Evolutionary conservation across 192 early-diverging fungal species (phyloP).

Genomic region (Allomyces macrogynus): DNA sequence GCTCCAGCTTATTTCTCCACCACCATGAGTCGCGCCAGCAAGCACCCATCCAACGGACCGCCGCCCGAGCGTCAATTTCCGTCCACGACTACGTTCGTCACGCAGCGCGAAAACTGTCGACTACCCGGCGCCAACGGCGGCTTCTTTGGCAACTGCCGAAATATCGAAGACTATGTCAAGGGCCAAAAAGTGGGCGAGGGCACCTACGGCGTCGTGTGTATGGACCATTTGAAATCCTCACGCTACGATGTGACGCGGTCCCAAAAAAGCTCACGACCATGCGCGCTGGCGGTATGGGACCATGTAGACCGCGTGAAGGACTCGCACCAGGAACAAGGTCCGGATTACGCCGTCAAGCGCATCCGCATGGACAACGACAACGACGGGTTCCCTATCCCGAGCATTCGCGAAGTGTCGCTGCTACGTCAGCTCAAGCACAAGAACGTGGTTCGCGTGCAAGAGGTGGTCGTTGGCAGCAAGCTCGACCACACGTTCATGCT

Average conservation of each 20-base stretch:
- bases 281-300: background rate
- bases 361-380: constrained; percentile 32
- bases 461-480: constrained; percentile 48
- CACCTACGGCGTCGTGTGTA: constrained; percentile 81
- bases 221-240: constrained; percentile 9
- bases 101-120: no score
- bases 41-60: no score
- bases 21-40: no score
- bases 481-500: constrained; percentile 66
- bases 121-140: no score
- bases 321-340: constrained; percentile 30
- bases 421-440: constrained; percentile 40
- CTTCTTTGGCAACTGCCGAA: no score
- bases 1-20: no score
- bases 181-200: constrained; percentile 50
- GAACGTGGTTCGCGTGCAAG: constrained; percentile 49
- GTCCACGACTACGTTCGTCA: no score
- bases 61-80: no score
- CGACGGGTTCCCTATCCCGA: constrained; percentile 45
- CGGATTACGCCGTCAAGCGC: constrained; percentile 32
- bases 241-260: background rate
- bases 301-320: constrained; percentile 7
- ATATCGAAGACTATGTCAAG: no score
- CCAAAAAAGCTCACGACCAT: no score
- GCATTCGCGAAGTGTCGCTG: constrained; percentile 53